A percentile compares a stretch with the other conserved stretches of the same genome.
Evolutionary conservation across 2,329 filamentous ascomycete genomes (phyloP).

Genomic region (Arthroderma sp.): DNA sequence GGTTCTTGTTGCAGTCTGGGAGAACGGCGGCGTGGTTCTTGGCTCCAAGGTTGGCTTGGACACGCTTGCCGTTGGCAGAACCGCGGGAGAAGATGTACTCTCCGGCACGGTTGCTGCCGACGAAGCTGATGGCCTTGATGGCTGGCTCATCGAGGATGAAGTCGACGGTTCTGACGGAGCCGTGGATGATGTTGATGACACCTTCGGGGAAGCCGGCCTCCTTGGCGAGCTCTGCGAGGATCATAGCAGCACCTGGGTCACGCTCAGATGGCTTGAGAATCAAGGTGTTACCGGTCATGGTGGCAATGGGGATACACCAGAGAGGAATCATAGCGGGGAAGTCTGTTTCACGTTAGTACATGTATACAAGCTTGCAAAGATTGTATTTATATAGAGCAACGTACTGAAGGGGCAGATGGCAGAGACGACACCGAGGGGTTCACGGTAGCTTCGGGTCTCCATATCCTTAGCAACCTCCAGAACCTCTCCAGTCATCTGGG

Average conservation of each 20-base stretch:
- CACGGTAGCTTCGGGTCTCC: conserved; percentile 54
- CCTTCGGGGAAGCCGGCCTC: conserved; percentile 53
- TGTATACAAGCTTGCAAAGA: neutral
- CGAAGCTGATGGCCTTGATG: conserved; percentile 57
- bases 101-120: conserved; percentile 54
- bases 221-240: conserved; percentile 49
- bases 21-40: conserved; percentile 58
- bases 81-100: conserved; percentile 56
- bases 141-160: conserved; percentile 55
- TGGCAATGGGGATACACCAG: conserved; percentile 53
- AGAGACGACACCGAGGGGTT: conserved; percentile 51
- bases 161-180: conserved; percentile 51
- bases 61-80: conserved; percentile 57
- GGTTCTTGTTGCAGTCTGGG: conserved; percentile 57
- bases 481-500: conserved; percentile 52
- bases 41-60: conserved; percentile 55
- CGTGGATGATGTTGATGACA: conserved; percentile 55
- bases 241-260: conserved; percentile 53
- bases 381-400: neutral
- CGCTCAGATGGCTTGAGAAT: conserved; percentile 55
- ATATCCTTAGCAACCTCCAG: conserved; percentile 56
- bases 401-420: conserved; percentile 14
- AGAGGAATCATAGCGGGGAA: conserved; percentile 60
- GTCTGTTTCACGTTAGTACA: conserved; percentile 27
- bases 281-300: conserved; percentile 51